A percentile compares a stretch with the other conserved stretches of the same genome.
These are phyloP conservation scores for Salix arbutifolia DNA, from an alignment of 345 rosid genomes.

Conservation along the genomic window DNA sequence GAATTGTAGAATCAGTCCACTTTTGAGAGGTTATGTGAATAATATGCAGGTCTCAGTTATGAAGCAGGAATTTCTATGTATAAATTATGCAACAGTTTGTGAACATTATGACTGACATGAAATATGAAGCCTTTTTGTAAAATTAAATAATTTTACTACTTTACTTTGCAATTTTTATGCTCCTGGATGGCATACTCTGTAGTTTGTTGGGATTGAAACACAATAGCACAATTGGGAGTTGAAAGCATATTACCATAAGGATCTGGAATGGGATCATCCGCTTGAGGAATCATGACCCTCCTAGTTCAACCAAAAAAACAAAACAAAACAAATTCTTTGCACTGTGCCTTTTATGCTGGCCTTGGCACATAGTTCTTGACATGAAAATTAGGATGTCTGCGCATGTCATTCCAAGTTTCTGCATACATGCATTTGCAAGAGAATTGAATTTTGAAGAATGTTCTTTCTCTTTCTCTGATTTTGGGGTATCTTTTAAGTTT, in stretches of 20 bases:
- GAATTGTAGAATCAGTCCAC: too few relatives aligned
- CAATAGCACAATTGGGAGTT: constrained; percentile 52
- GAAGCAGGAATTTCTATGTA: too few relatives aligned
- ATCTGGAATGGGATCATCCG: constrained; percentile 86
- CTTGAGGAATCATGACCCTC: constrained; percentile 51
- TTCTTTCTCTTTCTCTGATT: background rate
- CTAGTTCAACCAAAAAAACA: background rate
- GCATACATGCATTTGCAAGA: background rate
- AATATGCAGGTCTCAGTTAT: too few relatives aligned
- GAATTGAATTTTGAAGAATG: background rate
- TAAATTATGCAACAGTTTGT: too few relatives aligned
- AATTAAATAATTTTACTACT: too few relatives aligned
- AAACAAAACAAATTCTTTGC: background rate
- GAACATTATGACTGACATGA: too few relatives aligned
- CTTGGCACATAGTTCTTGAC: background rate
- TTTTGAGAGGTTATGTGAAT: too few relatives aligned
- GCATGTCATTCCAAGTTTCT: too few relatives aligned
- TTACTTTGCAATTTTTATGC: background rate
- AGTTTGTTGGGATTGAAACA: background rate
- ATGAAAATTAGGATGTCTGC: too few relatives aligned
- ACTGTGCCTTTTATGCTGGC: background rate
- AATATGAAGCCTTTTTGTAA: too few relatives aligned
- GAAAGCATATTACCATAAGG: constrained; percentile 83
- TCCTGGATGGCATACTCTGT: background rate
- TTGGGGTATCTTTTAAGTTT: background rate